Percentiles rank a stretch among this genome's conserved stretches.
Evolutionary conservation across 1,139 yeast genomes (phyloP).

Genomic region (Wickerhamiella infanticola): DNA sequence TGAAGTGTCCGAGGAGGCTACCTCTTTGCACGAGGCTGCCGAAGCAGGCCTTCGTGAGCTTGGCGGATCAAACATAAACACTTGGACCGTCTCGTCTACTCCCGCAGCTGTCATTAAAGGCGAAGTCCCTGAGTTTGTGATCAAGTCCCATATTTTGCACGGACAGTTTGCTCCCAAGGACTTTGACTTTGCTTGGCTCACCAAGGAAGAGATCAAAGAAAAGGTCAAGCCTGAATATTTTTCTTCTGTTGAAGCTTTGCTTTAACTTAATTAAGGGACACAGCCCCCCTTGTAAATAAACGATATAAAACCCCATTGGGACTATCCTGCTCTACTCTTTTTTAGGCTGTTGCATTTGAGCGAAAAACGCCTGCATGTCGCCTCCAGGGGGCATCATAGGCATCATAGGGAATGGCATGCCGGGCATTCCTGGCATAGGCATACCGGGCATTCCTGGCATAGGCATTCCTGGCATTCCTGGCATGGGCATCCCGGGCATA

Average conservation of each 20-base stretch:
- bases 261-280: constrained; percentile 4
- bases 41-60: constrained; percentile 53
- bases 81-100: constrained; percentile 77
- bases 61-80: constrained; percentile 66
- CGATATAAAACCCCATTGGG: not conserved
- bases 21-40: constrained; percentile 48
- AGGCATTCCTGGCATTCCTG: constrained; percentile 7
- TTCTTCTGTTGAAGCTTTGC: constrained; percentile 10
- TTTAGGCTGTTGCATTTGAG: constrained; percentile 10
- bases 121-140: constrained; percentile 39
- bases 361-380: constrained; percentile 13
- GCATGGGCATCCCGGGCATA: constrained; percentile 5
- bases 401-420: constrained; percentile 13
- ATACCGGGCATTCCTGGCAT: constrained; percentile 10
- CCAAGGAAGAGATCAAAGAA: constrained; percentile 58
- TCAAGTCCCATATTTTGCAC: constrained; percentile 82
- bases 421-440: constrained; percentile 5
- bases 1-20: constrained; percentile 31
- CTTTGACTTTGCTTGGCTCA: constrained; percentile 60
- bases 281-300: not conserved
- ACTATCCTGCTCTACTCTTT: not conserved
- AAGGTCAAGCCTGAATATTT: constrained; percentile 42
- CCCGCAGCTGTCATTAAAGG: constrained; percentile 55
- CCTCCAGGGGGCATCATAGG: constrained; percentile 9
- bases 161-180: constrained; percentile 51